Evolutionary conservation across 1,284 basidiomycete genomes (phyloP).

Genomic region (Coniferiporia sulphurascens): DNA sequence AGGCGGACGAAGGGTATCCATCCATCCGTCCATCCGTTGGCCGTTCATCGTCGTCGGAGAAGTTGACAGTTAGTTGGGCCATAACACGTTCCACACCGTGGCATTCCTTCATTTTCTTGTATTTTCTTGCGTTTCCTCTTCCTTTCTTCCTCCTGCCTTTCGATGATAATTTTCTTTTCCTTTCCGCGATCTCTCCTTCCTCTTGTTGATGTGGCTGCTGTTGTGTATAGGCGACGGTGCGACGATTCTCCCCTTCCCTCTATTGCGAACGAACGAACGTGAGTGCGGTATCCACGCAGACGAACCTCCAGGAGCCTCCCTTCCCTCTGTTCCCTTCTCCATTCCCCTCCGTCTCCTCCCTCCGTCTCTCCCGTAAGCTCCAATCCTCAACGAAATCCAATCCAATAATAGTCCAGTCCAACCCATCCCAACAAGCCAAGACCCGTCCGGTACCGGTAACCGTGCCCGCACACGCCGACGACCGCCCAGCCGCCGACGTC

Average conservation of each 20-base stretch:
- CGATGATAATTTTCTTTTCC: too few relatives aligned
- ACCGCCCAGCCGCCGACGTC: neutral
- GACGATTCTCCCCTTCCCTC: too few relatives aligned
- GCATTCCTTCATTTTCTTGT: neutral
- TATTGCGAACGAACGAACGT: too few relatives aligned
- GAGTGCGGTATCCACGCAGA: too few relatives aligned
- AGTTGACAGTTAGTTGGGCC: too few relatives aligned
- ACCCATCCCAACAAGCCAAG: neutral
- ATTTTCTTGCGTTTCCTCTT: neutral
- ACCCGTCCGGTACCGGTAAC: neutral
- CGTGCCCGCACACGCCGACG: neutral
- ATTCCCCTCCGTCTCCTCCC: too few relatives aligned
- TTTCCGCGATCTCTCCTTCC: neutral
- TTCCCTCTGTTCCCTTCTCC: too few relatives aligned
- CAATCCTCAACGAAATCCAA: neutral
- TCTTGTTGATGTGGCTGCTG: neutral
- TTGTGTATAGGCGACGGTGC: too few relatives aligned
- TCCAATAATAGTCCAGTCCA: neutral
- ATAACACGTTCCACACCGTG: too few relatives aligned
- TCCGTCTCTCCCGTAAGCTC: neutral
- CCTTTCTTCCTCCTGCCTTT: neutral
- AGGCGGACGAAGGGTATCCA: too few relatives aligned
- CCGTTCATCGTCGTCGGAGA: too few relatives aligned
- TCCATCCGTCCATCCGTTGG: too few relatives aligned
- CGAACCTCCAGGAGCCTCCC: neutral